phyloP scores from a whole-genome alignment of 192 early-diverging fungal genomes.

The Paraglomus brasilianum region DNA sequence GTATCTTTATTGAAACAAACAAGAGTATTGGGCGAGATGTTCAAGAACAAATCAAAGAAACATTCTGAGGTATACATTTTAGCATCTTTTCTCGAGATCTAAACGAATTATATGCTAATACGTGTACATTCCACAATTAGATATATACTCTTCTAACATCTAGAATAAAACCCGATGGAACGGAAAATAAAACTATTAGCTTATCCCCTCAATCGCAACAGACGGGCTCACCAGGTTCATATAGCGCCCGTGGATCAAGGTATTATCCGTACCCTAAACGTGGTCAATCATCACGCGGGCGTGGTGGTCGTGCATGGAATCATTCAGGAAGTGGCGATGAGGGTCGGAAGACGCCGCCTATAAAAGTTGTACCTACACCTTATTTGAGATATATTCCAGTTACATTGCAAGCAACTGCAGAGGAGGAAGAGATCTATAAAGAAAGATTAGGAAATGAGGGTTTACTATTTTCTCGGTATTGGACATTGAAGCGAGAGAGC shows the following conservation, averaged over 20 bases:
- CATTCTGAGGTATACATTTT: conserved; percentile 1
- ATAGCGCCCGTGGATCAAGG: neutral
- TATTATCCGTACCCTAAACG: neutral
- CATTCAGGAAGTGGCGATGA: too few species aligned
- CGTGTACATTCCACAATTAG: neutral
- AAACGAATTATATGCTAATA: too few species aligned
- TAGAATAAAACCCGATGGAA: conserved; percentile 26
- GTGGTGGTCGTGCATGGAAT: neutral
- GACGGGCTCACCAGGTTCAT: too few species aligned
- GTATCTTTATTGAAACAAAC: conserved; percentile 8
- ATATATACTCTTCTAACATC: neutral
- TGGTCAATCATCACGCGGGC: neutral
- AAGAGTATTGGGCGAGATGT: conserved; percentile 1
- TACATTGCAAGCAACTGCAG: neutral
- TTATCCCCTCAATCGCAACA: neutral
- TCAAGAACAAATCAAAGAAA: conserved; percentile 9
- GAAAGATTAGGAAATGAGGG: neutral
- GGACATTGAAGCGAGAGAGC: too few species aligned
- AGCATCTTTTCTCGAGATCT: too few species aligned
- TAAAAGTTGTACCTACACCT: conserved; percentile 1
- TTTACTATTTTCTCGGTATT: conserved; percentile 25
- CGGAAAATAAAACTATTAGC: conserved; percentile 13
- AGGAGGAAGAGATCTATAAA: conserved; percentile 16
- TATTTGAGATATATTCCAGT: conserved; percentile 3
- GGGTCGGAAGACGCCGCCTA: too few species aligned